Evolutionary conservation across 805 yeast species (phyloP).

Genomic region (Pichia occidentalis): DNA sequence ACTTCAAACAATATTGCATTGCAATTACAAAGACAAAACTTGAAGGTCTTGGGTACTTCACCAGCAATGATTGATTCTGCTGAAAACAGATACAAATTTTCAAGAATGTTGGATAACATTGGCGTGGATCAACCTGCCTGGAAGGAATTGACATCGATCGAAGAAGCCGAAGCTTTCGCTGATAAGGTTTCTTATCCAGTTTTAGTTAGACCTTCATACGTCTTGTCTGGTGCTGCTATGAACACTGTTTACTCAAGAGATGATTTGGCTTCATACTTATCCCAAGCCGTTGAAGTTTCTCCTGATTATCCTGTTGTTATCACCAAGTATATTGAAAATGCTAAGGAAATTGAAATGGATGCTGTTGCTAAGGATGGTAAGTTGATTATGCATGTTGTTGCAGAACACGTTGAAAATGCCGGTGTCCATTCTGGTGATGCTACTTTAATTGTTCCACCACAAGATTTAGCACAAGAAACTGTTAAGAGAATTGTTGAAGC

Average conservation of each 20-base stretch:
- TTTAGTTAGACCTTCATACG: conserved; percentile 95
- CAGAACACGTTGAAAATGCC: conserved; percentile 98
- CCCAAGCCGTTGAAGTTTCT: conserved; percentile 95
- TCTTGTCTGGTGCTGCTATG: conserved; percentile 98
- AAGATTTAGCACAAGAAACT: conserved; percentile 87
- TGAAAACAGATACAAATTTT: conserved; percentile 95
- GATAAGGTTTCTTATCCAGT: conserved; percentile 90
- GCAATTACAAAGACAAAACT: conserved; percentile 86
- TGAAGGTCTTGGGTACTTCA: conserved; percentile 91
- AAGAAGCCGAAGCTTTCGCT: conserved; percentile 90
- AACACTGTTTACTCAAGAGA: conserved; percentile 87
- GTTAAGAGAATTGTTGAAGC: conserved; percentile 88
- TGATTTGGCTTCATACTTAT: conserved; percentile 78
- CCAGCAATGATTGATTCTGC: conserved; percentile 99
- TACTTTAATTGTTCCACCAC: conserved; percentile 94
- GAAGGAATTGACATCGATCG: conserved; percentile 92
- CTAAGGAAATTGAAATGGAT: conserved; percentile 98
- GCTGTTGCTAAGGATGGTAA: conserved; percentile 96
- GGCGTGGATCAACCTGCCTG: conserved; percentile 99
- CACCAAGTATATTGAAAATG: conserved; percentile 93
- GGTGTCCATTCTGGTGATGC: conserved; percentile 99
- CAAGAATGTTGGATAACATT: conserved; percentile 92
- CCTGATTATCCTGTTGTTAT: conserved; percentile 97
- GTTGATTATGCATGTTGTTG: conserved; percentile 92
- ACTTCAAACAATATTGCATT: conserved; percentile 95